Base-by-base conservation (phyloP, 495 filamentous ascomycete species). In the Penicillium subrubescens region DNA sequence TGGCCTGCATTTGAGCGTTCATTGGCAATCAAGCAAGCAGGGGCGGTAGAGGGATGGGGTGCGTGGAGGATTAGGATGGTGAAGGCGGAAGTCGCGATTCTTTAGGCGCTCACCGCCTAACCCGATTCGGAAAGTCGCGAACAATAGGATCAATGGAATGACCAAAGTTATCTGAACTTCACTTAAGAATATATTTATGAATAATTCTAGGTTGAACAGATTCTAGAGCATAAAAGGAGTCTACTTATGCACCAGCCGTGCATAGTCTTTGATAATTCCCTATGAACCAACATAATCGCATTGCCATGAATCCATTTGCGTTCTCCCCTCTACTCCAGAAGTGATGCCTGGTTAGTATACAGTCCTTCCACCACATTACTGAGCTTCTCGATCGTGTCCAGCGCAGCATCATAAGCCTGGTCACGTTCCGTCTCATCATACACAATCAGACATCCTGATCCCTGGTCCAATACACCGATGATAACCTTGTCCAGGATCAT, bases 401-500 rank as follows among this genome's bases (percentile, higher is more conserved):
- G 80, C 15, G 95, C 95, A 33, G 93, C 88, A 75, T 98, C 96
- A 73, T 98, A 99, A 8, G 91, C 89, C 77, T 96, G 88, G 77
- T 99, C 95, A 66, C 92, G 84, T 72, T 94, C 89, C 31, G 90
- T 91, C 86, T 98, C 95, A 68, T 99, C 95, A 71, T 89, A 99
- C 62, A 99, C 92, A 75, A 97, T 97, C 78, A 99, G 82, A 77
- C 96, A 98, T 8, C 94, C 93, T 14, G 92, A 91, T n/a, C 96
- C 95, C 75, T 99, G 96, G 78, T 99, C 95, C 72, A 99, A 81
- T 59, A 99, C 95, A 31, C 95, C 95, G 55, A 97, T 92, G 75
- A 99, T 97, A 61, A 97, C 92, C 83, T 97, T 97, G 79, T 99
- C 95, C 62, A 99, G 83, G 71, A 99, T 99, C 95, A 99, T 99